A percentile compares a stretch with the other conserved stretches of the same genome.
These are phyloP conservation scores for Pistacia integerrima DNA, from an alignment of 345 rosid species.

Conservation along the genomic window DNA sequence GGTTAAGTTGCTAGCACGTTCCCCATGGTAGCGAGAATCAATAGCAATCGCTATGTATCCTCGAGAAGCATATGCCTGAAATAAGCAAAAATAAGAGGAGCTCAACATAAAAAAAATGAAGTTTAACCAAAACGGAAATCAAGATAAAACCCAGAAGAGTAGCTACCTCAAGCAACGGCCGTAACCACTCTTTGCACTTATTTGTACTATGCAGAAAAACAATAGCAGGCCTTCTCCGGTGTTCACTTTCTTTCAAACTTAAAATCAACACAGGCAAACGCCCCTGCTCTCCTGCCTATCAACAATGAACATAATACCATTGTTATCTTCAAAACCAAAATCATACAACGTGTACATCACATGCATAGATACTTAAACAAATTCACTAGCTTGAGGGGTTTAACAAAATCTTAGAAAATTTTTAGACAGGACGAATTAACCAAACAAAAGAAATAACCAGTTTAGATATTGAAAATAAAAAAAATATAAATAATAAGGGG, in stretches of 20 bases:
- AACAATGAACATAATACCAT: conserved; percentile 6
- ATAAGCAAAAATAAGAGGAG: conserved; percentile 14
- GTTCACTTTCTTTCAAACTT: conserved; percentile 49
- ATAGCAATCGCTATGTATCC: conserved; percentile 78
- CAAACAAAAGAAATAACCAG: neutral
- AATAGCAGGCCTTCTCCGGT: conserved; percentile 62
- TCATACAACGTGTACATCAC: neutral
- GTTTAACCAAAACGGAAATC: neutral
- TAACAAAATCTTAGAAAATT: neutral
- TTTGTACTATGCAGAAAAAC: conserved; percentile 85
- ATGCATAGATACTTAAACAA: neutral
- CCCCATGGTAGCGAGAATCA: conserved; percentile 96
- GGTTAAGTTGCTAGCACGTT: conserved; percentile 64
- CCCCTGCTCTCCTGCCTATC: conserved; percentile 74
- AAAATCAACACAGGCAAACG: conserved; percentile 66
- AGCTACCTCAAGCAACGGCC: conserved; percentile 84
- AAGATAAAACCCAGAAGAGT: neutral
- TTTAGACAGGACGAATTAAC: neutral
- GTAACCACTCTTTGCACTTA: conserved; percentile 83
- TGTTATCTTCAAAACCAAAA: neutral
- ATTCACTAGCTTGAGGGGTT: neutral
- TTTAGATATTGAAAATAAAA: neutral
- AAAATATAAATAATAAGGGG: neutral
- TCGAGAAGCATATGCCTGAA: conserved; percentile 85
- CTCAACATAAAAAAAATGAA: neutral